Base-by-base conservation (phyloP, 208 protist genomes). In the Wallacemonas collosoma region DNA sequence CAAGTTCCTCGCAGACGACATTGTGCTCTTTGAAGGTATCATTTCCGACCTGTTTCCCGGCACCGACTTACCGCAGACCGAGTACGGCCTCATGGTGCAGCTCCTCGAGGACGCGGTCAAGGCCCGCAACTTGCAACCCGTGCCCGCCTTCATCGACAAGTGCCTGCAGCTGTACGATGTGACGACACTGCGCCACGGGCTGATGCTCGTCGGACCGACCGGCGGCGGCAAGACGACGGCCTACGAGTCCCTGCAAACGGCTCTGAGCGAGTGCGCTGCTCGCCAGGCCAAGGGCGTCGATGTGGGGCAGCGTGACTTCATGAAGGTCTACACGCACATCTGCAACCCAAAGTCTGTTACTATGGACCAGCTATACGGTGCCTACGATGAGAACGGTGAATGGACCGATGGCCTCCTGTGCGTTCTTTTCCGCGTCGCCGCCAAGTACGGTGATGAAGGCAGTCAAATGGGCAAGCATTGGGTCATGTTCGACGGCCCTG, bases 41-140 rank as follows among this genome's bases (percentile, higher is more conserved):
- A 98, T 99, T 44, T 98, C 92, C 39, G 98, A 99, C 81, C 77
- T 99, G 11, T 99, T 99, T 85, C 98, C 98, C n/a, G 97, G 94
- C 56, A 95, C 95, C 6, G 80, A 92, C 56, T 81, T 98, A 3
- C 91, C 93, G 4, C 76, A 80, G 60, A 93, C 93, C 35, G 95
- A 99, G 82, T 99, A 99, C 72, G 96, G 95, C n/a, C 56, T 57
- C 26, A 90, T 99, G 56, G 90, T 97, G 48, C 75, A 86, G 54
- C 67, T 82, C 0, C 87, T 99, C 54, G 62, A 82, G 15, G 82
- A 83, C 4, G 81, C 84, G 53, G 84, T 97, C 15, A 74, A 43
- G 2, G 73, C 58, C 7, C 79, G 90, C 35, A 83, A 82, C 3
- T 81, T 99, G 62, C 96, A 99, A 75, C 86, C 93, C 3, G 88